A percentile compares a stretch with the other conserved stretches of the same genome.
phyloP scores from a whole-genome alignment of 805 yeast genomes.

The Suhomyces tanzawaensis region DNA sequence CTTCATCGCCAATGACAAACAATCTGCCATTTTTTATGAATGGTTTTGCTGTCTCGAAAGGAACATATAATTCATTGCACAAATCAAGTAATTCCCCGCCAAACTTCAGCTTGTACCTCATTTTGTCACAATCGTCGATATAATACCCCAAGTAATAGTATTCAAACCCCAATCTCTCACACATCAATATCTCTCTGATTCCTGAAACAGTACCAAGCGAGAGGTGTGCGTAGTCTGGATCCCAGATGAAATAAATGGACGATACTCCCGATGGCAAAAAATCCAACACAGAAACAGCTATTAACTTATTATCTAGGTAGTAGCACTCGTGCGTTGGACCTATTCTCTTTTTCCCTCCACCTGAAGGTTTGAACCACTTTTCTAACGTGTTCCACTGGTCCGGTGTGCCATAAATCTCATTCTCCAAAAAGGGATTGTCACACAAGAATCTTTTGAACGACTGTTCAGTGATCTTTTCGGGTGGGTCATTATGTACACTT shows the following conservation, averaged over 20 bases:
- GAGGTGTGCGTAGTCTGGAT: conserved; percentile 68
- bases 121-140: conserved; percentile 74
- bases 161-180: conserved; percentile 42
- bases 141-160: conserved; percentile 81
- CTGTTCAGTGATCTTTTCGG: conserved; percentile 39
- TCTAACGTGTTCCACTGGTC: conserved; percentile 42
- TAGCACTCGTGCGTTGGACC: conserved; percentile 84
- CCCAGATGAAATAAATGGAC: conserved; percentile 86
- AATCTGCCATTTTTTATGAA: conserved; percentile 29
- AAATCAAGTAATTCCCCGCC: conserved; percentile 73
- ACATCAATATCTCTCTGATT: conserved; percentile 61
- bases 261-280: conserved; percentile 74
- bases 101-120: conserved; percentile 76
- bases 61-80: conserved; percentile 43
- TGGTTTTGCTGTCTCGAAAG: conserved; percentile 29
- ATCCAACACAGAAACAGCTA: conserved; percentile 78
- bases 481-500: conserved; percentile 63
- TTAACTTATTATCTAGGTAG: conserved; percentile 56
- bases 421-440: conserved; percentile 53
- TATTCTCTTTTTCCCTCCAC: conserved; percentile 13
- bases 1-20: conserved; percentile 23
- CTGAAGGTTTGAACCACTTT: conserved; percentile 32
- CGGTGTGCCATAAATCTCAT: conserved; percentile 21
- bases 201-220: conserved; percentile 80
- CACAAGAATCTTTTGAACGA: conserved; percentile 70